Evolutionary conservation across 1,139 yeast species (phyloP).

Genomic region (Debaryomyces fabryi): DNA sequence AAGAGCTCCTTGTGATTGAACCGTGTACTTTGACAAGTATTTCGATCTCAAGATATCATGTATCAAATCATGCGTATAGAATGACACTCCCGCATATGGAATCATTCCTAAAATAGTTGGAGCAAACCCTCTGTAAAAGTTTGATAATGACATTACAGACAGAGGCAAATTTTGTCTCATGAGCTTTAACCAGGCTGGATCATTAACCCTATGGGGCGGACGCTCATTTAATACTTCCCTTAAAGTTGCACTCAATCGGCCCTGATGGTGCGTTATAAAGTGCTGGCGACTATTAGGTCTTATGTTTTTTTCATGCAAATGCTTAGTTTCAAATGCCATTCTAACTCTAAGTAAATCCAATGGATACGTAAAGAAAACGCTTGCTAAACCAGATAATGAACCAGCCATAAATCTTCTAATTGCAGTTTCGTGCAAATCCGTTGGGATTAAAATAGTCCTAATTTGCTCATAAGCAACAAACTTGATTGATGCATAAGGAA

Average conservation of each 20-base stretch:
- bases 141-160: constrained; percentile 49
- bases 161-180: constrained; percentile 38
- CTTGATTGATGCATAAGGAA: constrained; percentile 96
- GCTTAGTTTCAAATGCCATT: constrained; percentile 81
- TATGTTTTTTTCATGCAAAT: constrained; percentile 28
- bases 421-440: constrained; percentile 74
- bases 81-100: constrained; percentile 97
- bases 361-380: constrained; percentile 92
- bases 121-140: constrained; percentile 91
- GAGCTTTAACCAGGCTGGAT: constrained; percentile 41
- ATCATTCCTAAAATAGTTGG: constrained; percentile 96
- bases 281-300: constrained; percentile 15
- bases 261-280: constrained; percentile 37
- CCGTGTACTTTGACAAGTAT: constrained; percentile 57
- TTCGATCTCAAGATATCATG: constrained; percentile 81
- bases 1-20: constrained; percentile 25
- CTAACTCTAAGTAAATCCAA: constrained; percentile 87
- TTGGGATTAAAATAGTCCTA: constrained; percentile 76
- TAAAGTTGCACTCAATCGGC: constrained; percentile 59
- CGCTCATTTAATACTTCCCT: constrained; percentile 62
- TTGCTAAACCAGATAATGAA: constrained; percentile 81
- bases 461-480: constrained; percentile 98
- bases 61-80: constrained; percentile 87
- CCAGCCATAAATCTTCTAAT: constrained; percentile 84
- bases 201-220: constrained; percentile 46